Conservation (phyloP, 2,329 filamentous ascomycete species). For the Lasiodiplodia hormozganensis region DNA sequence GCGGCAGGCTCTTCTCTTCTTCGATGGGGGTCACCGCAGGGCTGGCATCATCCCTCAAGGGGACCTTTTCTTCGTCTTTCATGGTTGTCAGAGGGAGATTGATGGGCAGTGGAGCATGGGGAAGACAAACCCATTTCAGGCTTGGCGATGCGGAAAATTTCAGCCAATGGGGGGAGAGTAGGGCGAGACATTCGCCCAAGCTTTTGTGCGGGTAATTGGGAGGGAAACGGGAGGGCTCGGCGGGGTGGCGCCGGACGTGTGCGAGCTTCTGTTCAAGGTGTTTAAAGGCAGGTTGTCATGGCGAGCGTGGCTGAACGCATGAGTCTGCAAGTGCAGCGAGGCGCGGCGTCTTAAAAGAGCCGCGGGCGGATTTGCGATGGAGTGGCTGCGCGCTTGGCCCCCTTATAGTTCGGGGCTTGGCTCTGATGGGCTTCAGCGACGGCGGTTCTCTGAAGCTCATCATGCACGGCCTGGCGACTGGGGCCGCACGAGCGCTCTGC, state of each 20-base stretch:
- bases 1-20: conserved; percentile 25
- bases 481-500: conserved; percentile 7
- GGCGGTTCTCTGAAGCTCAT: conserved; percentile 12
- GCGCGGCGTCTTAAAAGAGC: conserved; percentile 25
- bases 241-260: conserved; percentile 2
- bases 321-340: conserved; percentile 17
- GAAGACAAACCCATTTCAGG: conserved; percentile 21
- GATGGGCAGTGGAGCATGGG: not conserved
- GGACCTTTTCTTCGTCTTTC: conserved; percentile 19
- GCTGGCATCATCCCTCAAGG: conserved; percentile 1
- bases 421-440: conserved; percentile 7
- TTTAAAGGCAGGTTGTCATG: conserved; percentile 12
- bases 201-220: not conserved
- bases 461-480: conserved; percentile 14
- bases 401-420: conserved; percentile 24
- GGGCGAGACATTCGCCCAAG: not conserved
- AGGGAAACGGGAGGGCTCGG: not conserved
- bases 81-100: conserved; percentile 2
- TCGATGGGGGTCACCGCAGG: conserved; percentile 18
- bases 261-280: not conserved
- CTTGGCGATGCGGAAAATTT: not conserved
- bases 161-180: not conserved
- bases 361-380: conserved; percentile 21
- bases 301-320: conserved; percentile 21
- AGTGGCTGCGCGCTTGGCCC: conserved; percentile 30